Base-by-base conservation (phyloP, 805 yeast genomes). In the Maudiozyma bulderi region DNA sequence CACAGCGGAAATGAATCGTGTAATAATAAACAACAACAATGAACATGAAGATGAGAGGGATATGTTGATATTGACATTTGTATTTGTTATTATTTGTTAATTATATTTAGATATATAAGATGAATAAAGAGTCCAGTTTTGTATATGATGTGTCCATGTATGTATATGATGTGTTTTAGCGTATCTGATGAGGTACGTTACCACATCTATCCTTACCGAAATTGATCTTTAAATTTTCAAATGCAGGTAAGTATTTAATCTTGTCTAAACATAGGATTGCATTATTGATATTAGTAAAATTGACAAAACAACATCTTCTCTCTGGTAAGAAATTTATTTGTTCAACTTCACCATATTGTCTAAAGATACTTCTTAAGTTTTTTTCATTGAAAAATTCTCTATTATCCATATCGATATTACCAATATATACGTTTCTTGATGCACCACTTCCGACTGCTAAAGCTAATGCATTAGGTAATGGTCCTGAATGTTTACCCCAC, bases 401-500 rank as follows among this genome's bases (percentile, higher is more conserved):
- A 43, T 46, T 50, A 30, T 54, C 60, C 40, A 67, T 67, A 48
- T 76, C 74, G 50, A 85, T 81, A 54, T 75, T 76, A 29, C 97
- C 98, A 56, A 91, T 76, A 66, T 93, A 91, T 43, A 91, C 86
- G 61, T 93, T 91, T 67, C 99, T 79, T 20, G 93, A 81, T 0
- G 97, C 98, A 40, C 98, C 98, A 54, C 86, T 84, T 26, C 93
- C 82, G 29, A 90, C 96, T 0, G 97, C 97, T 50, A 86, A 71
- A 7, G 90, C 84, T 50, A 91, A 75, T 3, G 95, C 89, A 56
- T 86, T 85, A 9, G 95, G 82, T 54, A 91, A 73, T 1, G 95
- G 89, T 9, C 98, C 98, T 6, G 95, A 82, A 63, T 91, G 96
- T 67, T 88, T 90, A 44, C 98, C 99, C 98, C 99, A 91, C 20